Conservation (phyloP, 345 rosid species). For the Syzygium oleosum region DNA sequence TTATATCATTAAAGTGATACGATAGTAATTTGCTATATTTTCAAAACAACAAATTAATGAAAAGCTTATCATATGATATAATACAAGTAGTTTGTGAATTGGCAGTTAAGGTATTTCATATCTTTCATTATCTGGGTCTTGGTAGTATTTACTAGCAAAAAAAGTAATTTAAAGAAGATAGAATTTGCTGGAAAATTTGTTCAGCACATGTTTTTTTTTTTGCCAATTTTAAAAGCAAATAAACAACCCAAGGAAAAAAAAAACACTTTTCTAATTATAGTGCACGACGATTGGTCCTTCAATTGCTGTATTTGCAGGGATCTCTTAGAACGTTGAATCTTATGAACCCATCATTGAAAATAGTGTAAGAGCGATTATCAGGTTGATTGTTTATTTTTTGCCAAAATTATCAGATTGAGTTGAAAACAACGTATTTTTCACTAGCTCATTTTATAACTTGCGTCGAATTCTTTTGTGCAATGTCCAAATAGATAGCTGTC, state of each 20-base stretch:
- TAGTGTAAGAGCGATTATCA: not conserved
- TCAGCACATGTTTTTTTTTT: not conserved
- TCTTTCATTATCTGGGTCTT: not conserved
- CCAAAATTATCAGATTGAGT: not conserved
- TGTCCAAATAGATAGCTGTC: not conserved
- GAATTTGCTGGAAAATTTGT: not conserved
- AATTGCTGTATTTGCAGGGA: not conserved
- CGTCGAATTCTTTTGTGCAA: not conserved
- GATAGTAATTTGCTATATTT: not conserved
- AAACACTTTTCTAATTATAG: not conserved
- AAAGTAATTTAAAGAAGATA: not conserved
- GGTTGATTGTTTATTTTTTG: not conserved
- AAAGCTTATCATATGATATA: not conserved
- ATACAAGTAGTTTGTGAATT: not conserved
- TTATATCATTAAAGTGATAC: not conserved
- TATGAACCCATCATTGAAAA: not conserved
- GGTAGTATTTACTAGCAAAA: not conserved
- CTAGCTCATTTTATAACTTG: not conserved
- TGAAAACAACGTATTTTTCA: not conserved
- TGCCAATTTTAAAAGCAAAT: not conserved
- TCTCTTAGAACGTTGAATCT: not conserved
- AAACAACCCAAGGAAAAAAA: not conserved
- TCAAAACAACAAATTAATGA: not conserved
- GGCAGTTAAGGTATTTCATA: not conserved
- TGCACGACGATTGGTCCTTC: not conserved